Evolutionary conservation across 140 eudicot species (phyloP).

Genomic region (Erigeron philadelphicus): DNA sequence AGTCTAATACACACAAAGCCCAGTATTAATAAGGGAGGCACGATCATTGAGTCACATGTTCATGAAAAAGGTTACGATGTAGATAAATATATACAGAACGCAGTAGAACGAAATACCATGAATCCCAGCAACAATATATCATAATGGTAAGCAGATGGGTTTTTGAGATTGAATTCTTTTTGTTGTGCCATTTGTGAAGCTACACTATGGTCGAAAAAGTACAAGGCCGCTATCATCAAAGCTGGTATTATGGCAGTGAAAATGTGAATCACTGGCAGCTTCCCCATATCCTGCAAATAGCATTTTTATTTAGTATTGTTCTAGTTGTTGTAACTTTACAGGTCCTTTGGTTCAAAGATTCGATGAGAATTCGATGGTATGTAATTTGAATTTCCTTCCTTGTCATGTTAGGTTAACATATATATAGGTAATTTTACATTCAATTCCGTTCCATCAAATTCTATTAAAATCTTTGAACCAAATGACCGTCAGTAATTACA

Average conservation of each 20-base stretch:
- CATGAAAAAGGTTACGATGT: background rate
- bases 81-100: background rate
- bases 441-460: no score
- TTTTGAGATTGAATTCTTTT: constrained; percentile 74
- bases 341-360: no score
- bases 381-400: no score
- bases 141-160: constrained; percentile 84
- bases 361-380: no score
- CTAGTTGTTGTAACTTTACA: no score
- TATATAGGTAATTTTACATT: no score
- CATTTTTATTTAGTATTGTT: background rate
- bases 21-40: background rate
- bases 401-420: no score
- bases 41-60: constrained; percentile 9
- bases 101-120: constrained; percentile 46
- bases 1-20: constrained; percentile 43
- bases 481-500: background rate
- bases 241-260: constrained; percentile 78
- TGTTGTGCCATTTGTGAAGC: constrained; percentile 94
- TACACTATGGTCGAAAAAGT: constrained; percentile 91
- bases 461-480: no score
- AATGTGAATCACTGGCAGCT: constrained; percentile 55
- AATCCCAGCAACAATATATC: constrained; percentile 73
- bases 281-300: constrained; percentile 61
- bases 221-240: constrained; percentile 74